Percentiles rank a stretch among this genome's conserved stretches.
Conservation (phyloP, 495 filamentous ascomycete species). For the Hapsidospora chrysogenum region DNA sequence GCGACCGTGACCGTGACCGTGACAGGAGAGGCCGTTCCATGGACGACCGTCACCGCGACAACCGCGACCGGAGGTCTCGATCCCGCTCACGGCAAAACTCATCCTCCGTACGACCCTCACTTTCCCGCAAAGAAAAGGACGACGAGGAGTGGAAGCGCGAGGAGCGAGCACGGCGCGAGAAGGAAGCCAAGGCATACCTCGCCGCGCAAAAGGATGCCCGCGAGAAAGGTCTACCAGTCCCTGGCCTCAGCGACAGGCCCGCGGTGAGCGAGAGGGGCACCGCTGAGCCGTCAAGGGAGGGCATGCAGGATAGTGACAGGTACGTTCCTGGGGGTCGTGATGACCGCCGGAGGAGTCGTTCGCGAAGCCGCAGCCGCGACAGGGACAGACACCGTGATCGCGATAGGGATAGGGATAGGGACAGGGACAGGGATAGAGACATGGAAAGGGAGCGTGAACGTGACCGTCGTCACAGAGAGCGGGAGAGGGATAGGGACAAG, state of each 20-base stretch:
- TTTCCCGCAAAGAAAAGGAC: conserved; percentile 15
- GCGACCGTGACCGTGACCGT: no score
- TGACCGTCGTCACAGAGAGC: no score
- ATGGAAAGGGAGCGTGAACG: conserved; percentile 4
- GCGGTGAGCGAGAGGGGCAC: conserved; percentile 21
- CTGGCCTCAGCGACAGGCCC: conserved; percentile 24
- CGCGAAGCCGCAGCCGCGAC: conserved; percentile 8
- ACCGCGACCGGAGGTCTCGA: no score
- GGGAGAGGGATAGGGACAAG: conserved; percentile 6
- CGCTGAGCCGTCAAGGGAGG: no score
- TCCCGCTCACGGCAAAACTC: conserved; percentile 16
- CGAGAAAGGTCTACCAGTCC: conserved; percentile 31
- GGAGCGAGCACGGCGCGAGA: conserved; percentile 37
- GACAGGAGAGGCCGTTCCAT: no score
- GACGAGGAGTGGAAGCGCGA: conserved; percentile 32
- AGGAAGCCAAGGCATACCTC: conserved; percentile 39
- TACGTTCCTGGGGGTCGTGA: conserved; percentile 14
- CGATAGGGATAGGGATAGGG: conserved; percentile 5
- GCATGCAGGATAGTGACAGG: conserved; percentile 10
- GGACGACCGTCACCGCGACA: no score
- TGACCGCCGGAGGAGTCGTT: conserved; percentile 4
- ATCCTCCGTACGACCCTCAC: conserved; percentile 9
- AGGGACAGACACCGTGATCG: conserved; percentile 9
- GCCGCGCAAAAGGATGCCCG: conserved; percentile 34
- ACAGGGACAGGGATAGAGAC: conserved; percentile 9